phyloP scores from a whole-genome alignment of 164 flowering plant genomes.

The Sedum album region DNA sequence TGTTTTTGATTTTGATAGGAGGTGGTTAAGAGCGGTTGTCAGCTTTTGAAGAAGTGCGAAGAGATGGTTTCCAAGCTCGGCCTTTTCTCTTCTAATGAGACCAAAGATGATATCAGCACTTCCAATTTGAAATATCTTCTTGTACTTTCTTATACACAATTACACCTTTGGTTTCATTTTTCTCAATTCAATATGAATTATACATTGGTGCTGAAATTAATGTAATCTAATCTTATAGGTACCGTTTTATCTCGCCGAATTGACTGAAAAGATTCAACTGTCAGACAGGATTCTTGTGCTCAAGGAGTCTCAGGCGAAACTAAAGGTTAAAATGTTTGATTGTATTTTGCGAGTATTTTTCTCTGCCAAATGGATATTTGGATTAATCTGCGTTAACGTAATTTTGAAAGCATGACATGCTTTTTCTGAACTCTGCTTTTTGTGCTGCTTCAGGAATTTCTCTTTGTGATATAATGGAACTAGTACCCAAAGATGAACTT shows the following conservation, averaged over 20 bases:
- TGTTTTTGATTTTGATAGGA: constrained; percentile 29
- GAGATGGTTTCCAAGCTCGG: constrained; percentile 83
- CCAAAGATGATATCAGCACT: constrained; percentile 91
- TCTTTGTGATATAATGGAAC: constrained; percentile 93
- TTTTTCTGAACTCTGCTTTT: not conserved
- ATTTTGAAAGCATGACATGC: not conserved
- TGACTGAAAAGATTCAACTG: constrained; percentile 62
- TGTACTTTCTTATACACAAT: too few species aligned
- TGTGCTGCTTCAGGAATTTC: constrained; percentile 51
- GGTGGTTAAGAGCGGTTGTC: constrained; percentile 48
- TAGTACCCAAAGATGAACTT: constrained; percentile 80
- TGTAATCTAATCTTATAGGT: constrained; percentile 36
- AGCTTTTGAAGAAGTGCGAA: constrained; percentile 58
- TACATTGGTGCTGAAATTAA: not conserved
- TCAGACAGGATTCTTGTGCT: constrained; percentile 58
- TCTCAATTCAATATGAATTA: not conserved
- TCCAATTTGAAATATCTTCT: constrained; percentile 73
- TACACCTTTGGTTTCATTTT: too few species aligned
- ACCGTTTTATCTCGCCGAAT: constrained; percentile 82
- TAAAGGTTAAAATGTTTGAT: constrained; percentile 49
- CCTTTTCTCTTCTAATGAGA: constrained; percentile 76
- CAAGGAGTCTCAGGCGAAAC: constrained; percentile 55
- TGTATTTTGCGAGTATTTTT: not conserved
- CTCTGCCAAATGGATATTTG: not conserved
- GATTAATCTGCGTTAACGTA: not conserved